Conservation (phyloP, 2,329 filamentous ascomycete species). For the Penicillium frequentans region DNA sequence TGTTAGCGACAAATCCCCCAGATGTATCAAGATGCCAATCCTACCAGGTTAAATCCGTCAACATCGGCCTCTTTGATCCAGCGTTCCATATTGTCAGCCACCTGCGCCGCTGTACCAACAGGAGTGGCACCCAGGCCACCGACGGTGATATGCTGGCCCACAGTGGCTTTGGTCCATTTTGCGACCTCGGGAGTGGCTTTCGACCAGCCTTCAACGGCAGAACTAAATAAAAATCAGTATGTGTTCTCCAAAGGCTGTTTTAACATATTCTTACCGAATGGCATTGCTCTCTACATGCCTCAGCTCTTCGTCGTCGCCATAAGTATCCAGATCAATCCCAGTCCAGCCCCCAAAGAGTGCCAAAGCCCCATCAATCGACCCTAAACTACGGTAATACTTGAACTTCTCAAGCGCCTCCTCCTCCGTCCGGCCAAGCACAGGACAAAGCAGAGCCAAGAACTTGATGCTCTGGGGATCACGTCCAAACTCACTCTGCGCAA, state of each 20-base stretch:
- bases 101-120: slow-evolving; percentile 64
- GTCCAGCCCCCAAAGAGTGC: slow-evolving; percentile 76
- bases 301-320: slow-evolving; percentile 64
- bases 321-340: slow-evolving; percentile 62
- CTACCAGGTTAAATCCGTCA: slow-evolving; percentile 72
- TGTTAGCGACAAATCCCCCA: background rate
- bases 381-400: slow-evolving; percentile 61
- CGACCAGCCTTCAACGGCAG: slow-evolving; percentile 52
- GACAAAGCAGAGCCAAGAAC: slow-evolving; percentile 65
- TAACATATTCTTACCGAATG: slow-evolving; percentile 43
- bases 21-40: background rate
- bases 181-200: slow-evolving; percentile 58
- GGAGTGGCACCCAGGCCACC: slow-evolving; percentile 66
- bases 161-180: slow-evolving; percentile 72
- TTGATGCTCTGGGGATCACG: slow-evolving; percentile 64
- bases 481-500: slow-evolving; percentile 54
- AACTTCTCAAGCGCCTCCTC: slow-evolving; percentile 67
- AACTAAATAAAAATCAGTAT: slow-evolving; percentile 32
- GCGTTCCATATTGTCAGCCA: slow-evolving; percentile 66
- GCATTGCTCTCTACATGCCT: slow-evolving; percentile 62
- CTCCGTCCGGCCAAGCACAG: slow-evolving; percentile 64
- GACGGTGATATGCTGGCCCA: slow-evolving; percentile 67
- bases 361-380: slow-evolving; percentile 64
- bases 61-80: slow-evolving; percentile 70
- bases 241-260: background rate